Evolutionary conservation across 768 basidiomycete genomes (phyloP).

Genomic region (Sutorius australiensis): DNA sequence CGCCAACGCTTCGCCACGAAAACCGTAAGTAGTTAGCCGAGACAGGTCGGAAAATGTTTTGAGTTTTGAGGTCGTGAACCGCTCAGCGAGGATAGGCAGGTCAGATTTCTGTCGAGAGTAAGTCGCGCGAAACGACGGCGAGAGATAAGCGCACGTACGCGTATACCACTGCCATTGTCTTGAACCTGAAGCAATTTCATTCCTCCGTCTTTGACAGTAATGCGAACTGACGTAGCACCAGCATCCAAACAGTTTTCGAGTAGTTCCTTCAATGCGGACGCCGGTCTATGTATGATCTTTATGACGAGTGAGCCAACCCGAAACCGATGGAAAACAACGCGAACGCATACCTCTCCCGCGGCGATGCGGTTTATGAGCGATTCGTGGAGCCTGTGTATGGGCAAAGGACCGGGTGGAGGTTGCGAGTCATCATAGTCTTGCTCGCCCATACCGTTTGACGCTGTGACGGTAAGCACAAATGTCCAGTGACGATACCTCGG

Average conservation of each 20-base stretch:
- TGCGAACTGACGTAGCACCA: constrained; percentile 76
- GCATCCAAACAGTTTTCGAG: constrained; percentile 97
- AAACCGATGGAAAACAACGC: neutral
- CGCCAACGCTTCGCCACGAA: constrained; percentile 94
- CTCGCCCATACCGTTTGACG: constrained; percentile 9
- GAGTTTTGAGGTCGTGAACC: constrained; percentile 95
- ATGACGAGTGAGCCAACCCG: constrained; percentile 16
- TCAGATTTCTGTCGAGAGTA: constrained; percentile 63
- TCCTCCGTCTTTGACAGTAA: constrained; percentile 93
- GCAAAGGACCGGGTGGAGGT: constrained; percentile 43
- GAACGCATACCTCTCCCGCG: constrained; percentile 54
- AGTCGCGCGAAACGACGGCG: neutral
- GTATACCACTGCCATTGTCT: constrained; percentile 95
- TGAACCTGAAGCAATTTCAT: constrained; percentile 93
- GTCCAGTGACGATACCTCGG: no score
- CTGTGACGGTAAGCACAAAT: no score
- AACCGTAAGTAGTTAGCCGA: constrained; percentile 87
- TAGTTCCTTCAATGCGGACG: constrained; percentile 93
- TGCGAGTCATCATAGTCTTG: constrained; percentile 12
- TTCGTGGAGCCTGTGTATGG: constrained; percentile 75
- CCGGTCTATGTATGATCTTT: constrained; percentile 84
- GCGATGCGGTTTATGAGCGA: constrained; percentile 90
- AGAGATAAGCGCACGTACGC: constrained; percentile 47
- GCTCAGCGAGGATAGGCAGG: constrained; percentile 84
- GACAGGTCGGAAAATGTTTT: constrained; percentile 82